These are phyloP conservation scores for Capsella bursapastoris DNA, from an alignment of 345 rosid genomes.

Conservation along the genomic window DNA sequence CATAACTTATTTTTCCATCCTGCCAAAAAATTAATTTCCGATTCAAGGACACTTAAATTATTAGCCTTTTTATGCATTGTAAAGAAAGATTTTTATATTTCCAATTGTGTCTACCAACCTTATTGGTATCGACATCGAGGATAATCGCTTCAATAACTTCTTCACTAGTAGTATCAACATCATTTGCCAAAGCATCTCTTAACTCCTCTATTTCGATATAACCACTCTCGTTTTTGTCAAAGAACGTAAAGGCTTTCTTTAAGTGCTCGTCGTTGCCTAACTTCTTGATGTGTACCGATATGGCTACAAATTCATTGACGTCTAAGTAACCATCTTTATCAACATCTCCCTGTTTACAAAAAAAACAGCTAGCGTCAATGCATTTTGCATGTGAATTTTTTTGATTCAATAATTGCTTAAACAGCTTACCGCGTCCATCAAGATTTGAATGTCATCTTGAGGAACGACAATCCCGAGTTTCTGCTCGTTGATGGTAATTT, in stretches of 20 bases:
- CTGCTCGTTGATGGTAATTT: slow-evolving; percentile 72
- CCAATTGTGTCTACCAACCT: slow-evolving; percentile 41
- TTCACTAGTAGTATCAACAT: slow-evolving; percentile 62
- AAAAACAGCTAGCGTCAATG: background rate
- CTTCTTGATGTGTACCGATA: slow-evolving; percentile 82
- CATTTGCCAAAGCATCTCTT: slow-evolving; percentile 67
- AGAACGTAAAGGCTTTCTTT: slow-evolving; percentile 72
- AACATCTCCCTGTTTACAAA: slow-evolving; percentile 70
- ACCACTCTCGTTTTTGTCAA: slow-evolving; percentile 71
- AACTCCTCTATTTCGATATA: slow-evolving; percentile 86
- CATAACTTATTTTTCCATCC: slow-evolving; percentile 90
- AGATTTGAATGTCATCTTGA: slow-evolving; percentile 77
- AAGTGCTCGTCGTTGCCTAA: slow-evolving; percentile 82
- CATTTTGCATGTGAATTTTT: background rate
- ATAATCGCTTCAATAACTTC: slow-evolving; percentile 78
- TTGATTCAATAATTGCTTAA: background rate
- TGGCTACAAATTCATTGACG: slow-evolving; percentile 77
- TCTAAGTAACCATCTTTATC: slow-evolving; percentile 80
- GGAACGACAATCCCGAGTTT: slow-evolving; percentile 73
- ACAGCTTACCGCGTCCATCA: slow-evolving; percentile 88
- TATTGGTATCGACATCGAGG: slow-evolving; percentile 86
- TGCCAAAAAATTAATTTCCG: slow-evolving; percentile 21
- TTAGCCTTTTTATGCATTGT: background rate
- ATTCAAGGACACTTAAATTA: background rate
- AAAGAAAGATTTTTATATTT: background rate